These are phyloP conservation scores for Termitomyces eurrhizus DNA, from an alignment of 768 basidiomycete species.

Conservation along the genomic window DNA sequence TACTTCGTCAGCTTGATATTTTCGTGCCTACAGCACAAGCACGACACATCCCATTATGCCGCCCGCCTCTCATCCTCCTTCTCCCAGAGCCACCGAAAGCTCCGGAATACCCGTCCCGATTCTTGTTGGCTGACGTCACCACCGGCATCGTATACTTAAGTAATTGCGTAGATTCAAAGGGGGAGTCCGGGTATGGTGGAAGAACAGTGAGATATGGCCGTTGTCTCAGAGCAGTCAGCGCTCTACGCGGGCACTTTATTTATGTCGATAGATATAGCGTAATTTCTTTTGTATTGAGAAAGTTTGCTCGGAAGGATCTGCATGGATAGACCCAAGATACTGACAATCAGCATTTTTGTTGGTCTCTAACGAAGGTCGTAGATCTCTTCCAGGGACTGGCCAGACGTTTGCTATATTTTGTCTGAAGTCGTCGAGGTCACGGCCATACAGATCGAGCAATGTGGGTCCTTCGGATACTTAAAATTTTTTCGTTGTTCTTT, in stretches of 20 bases:
- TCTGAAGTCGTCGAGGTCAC: constrained; percentile 34
- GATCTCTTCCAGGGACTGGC: constrained; percentile 27
- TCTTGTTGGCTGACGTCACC: constrained; percentile 36
- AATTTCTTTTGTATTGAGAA: constrained; percentile 22
- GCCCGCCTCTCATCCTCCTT: constrained; percentile 29
- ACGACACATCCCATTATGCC: constrained; percentile 22
- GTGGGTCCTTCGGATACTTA: constrained; percentile 28
- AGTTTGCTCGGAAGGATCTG: constrained; percentile 21
- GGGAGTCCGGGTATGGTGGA: constrained; percentile 36
- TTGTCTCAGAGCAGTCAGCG: constrained; percentile 36
- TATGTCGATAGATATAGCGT: constrained; percentile 29
- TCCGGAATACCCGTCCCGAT: constrained; percentile 35
- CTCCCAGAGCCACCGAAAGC: constrained; percentile 19
- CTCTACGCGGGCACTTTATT: constrained; percentile 35
- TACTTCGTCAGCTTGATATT: constrained; percentile 25
- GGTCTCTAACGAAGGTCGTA: constrained; percentile 35
- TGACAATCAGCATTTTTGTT: constrained; percentile 34
- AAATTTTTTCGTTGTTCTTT: constrained; percentile 26
- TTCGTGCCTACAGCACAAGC: constrained; percentile 31
- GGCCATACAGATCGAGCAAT: constrained; percentile 29
- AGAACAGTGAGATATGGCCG: constrained; percentile 35
- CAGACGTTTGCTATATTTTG: constrained; percentile 22
- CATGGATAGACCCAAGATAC: constrained; percentile 30
- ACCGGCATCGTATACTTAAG: constrained; percentile 32
- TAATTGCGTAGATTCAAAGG: constrained; percentile 36